Conservation (phyloP, 345 rosid genomes). For the Cardamine resedifolia region DNA sequence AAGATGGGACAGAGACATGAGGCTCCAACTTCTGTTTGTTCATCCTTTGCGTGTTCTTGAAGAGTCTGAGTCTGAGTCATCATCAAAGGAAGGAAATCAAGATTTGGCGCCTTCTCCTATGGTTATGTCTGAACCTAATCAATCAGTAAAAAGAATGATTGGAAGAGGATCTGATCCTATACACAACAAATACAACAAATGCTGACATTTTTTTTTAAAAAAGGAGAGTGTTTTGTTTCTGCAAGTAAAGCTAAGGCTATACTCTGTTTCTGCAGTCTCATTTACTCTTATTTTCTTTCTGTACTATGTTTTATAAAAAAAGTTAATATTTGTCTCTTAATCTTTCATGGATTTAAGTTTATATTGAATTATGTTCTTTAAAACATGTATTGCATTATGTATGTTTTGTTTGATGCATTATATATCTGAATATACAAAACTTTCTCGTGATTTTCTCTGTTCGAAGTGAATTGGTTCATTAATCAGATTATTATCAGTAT, state of each 20-base stretch:
- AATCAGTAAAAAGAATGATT: constrained; percentile 64
- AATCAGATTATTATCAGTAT: constrained; percentile 3
- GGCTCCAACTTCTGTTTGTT: constrained; percentile 30
- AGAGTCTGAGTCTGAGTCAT: constrained; percentile 22
- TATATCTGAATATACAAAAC: neutral
- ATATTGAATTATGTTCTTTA: constrained; percentile 1
- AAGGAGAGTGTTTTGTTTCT: constrained; percentile 14
- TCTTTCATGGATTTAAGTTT: neutral
- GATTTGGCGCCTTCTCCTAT: constrained; percentile 58
- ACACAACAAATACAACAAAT: constrained; percentile 78
- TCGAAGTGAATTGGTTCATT: neutral
- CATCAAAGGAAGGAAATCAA: constrained; percentile 32
- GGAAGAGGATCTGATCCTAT: constrained; percentile 86
- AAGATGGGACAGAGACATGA: constrained; percentile 43
- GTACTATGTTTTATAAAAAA: constrained; percentile 6
- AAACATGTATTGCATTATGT: neutral
- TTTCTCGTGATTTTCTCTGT: constrained; percentile 8
- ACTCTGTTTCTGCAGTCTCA: constrained; percentile 4
- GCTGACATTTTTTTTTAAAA: constrained; percentile 35
- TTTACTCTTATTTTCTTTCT: neutral
- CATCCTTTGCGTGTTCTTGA: constrained; percentile 44
- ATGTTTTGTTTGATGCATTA: neutral
- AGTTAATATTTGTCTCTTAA: constrained; percentile 19
- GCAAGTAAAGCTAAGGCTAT: constrained; percentile 5
- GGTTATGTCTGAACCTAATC: constrained; percentile 52